Evolutionary conservation across 2,329 filamentous ascomycete species (phyloP).

Genomic region (Fusarium chlamydosporum): DNA sequence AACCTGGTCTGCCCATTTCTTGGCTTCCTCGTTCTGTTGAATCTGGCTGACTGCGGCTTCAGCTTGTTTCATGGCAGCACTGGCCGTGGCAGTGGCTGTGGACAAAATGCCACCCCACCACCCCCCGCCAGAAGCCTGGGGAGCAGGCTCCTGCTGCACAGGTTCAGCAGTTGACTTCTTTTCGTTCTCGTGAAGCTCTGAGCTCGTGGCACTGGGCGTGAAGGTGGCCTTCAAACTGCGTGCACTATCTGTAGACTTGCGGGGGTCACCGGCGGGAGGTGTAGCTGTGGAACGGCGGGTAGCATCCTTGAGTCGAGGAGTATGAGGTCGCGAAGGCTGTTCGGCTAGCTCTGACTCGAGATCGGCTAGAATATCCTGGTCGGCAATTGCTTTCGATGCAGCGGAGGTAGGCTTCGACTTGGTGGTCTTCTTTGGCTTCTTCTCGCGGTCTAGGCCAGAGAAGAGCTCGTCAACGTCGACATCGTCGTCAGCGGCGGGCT

Average conservation of each 20-base stretch:
- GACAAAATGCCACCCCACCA: constrained; percentile 93
- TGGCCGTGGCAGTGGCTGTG: constrained; percentile 84
- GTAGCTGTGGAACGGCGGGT: constrained; percentile 64
- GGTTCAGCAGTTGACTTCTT: constrained; percentile 66
- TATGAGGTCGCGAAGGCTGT: constrained; percentile 82
- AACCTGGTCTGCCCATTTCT: constrained; percentile 95
- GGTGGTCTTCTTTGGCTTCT: constrained; percentile 63
- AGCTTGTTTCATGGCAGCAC: constrained; percentile 90
- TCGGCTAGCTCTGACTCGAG: constrained; percentile 81
- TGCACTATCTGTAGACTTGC: constrained; percentile 84
- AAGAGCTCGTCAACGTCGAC: constrained; percentile 77
- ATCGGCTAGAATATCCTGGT: constrained; percentile 87
- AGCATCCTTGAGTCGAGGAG: constrained; percentile 77
- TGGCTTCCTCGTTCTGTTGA: constrained; percentile 95
- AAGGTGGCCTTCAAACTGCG: constrained; percentile 79
- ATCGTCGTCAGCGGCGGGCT: constrained; percentile 65
- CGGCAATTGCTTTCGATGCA: constrained; percentile 63
- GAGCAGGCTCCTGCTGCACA: constrained; percentile 51
- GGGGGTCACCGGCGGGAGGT: constrained; percentile 70
- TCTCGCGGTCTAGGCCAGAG: constrained; percentile 70
- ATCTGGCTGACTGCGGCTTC: constrained; percentile 95
- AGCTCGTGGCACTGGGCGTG: constrained; percentile 76
- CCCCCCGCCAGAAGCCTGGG: constrained; percentile 70
- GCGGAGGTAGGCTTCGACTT: constrained; percentile 65
- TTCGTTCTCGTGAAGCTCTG: constrained; percentile 71